Evolutionary conservation across 306 rosid genomes (phyloP).

Genomic region (Astragalus membranaceus): DNA sequence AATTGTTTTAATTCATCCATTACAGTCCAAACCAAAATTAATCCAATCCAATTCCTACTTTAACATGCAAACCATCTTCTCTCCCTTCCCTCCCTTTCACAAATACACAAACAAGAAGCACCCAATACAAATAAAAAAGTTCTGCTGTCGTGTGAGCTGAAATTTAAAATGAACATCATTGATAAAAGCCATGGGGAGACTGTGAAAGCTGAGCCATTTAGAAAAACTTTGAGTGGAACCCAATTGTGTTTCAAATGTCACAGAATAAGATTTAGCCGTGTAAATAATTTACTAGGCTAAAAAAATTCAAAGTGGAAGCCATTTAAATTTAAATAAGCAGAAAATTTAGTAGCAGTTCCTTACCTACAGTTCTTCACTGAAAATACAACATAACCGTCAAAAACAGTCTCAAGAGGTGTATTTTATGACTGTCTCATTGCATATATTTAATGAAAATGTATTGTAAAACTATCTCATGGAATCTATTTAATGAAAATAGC

Average conservation of each 20-base stretch:
- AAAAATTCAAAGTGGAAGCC: background rate
- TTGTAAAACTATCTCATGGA: too few species aligned
- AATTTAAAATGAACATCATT: background rate
- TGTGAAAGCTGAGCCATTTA: background rate
- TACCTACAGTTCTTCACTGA: too few species aligned
- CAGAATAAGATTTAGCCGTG: background rate
- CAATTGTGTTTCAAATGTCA: background rate
- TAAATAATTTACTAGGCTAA: background rate
- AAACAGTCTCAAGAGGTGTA: too few species aligned
- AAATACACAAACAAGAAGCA: background rate
- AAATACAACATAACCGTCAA: too few species aligned
- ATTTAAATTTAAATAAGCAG: background rate
- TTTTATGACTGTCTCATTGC: too few species aligned
- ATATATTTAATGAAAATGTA: too few species aligned
- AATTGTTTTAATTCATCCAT: too few species aligned
- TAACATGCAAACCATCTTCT: background rate
- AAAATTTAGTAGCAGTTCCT: too few species aligned
- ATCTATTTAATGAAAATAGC: too few species aligned
- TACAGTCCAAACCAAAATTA: too few species aligned
- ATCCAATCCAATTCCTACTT: too few species aligned
- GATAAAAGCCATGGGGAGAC: background rate
- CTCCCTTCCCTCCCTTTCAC: background rate
- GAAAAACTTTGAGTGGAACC: background rate
- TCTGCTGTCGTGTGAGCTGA: background rate
- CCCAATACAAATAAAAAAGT: background rate